Percentiles rank a stretch among this genome's conserved stretches.
These are phyloP conservation scores for Diospyros lotus DNA, from an alignment of 148 eudicot species.

Conservation along the genomic window DNA sequence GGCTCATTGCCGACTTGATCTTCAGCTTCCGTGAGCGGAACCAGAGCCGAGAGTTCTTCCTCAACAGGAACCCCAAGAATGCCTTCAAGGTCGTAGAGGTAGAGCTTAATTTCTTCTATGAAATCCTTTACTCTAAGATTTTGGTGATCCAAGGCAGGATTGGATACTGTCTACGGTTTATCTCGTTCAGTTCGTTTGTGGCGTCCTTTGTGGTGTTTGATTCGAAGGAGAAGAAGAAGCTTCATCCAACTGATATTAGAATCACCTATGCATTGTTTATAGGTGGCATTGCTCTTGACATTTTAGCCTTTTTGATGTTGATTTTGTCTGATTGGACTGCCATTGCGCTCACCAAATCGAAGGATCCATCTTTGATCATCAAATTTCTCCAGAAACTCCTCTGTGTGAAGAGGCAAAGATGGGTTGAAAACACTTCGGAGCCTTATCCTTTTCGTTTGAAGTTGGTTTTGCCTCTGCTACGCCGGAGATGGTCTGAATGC, in stretches of 20 bases:
- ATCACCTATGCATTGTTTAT: too few species aligned
- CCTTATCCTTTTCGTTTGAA: too few species aligned
- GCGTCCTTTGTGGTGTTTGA: conserved; percentile 9
- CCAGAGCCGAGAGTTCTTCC: conserved; percentile 29
- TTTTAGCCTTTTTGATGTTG: too few species aligned
- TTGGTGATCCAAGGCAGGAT: conserved; percentile 11
- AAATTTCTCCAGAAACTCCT: not conserved
- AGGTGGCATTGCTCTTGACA: too few species aligned
- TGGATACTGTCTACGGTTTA: conserved; percentile 18
- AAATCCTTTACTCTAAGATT: conserved; percentile 36
- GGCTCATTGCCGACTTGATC: conserved; percentile 37
- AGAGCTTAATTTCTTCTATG: conserved; percentile 42
- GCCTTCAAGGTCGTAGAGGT: conserved; percentile 41
- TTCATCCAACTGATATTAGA: too few species aligned
- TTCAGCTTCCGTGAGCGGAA: conserved; percentile 31
- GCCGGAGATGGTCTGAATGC: conserved; percentile 32
- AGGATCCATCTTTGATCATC: not conserved
- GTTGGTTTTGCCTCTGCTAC: conserved; percentile 2
- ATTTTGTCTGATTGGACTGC: too few species aligned
- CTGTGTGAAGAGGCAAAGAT: not conserved
- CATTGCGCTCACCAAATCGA: too few species aligned
- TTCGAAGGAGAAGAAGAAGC: too few species aligned
- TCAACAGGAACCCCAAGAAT: conserved; percentile 17
- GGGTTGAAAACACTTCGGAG: not conserved
- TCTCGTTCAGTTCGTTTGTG: conserved; percentile 21